Percentiles rank a stretch among this genome's conserved stretches.
Conservation (phyloP, 768 basidiomycete species). For the Rhodotorula diobovata region DNA sequence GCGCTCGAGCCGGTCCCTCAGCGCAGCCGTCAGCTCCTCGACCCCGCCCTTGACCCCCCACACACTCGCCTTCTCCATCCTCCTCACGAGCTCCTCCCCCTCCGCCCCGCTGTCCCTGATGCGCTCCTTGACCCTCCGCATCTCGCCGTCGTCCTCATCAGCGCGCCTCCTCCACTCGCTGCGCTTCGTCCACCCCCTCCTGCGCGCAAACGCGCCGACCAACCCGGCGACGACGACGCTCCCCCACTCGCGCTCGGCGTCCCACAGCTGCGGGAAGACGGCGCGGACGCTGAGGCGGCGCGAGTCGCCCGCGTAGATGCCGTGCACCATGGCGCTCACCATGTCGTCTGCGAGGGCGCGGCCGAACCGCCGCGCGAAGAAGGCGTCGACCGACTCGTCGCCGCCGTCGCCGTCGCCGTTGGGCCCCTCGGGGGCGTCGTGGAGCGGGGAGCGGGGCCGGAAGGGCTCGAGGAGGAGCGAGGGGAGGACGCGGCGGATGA, state of each 20-base stretch:
- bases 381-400: constrained; percentile 78
- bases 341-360: constrained; percentile 65
- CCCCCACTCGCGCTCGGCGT: constrained; percentile 63
- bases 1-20: constrained; percentile 54
- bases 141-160: constrained; percentile 23
- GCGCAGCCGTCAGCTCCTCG: constrained; percentile 58
- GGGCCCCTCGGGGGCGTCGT: too few species aligned
- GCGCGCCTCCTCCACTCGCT: constrained; percentile 27
- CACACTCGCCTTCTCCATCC: constrained; percentile 56
- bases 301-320: constrained; percentile 86
- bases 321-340: constrained; percentile 78
- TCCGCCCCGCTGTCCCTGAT: background rate
- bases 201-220: constrained; percentile 9
- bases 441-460: constrained; percentile 37
- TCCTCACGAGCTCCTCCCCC: constrained; percentile 17
- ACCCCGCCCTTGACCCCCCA: constrained; percentile 79
- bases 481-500: constrained; percentile 53
- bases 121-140: constrained; percentile 30
- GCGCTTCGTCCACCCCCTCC: constrained; percentile 18
- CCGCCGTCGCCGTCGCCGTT: constrained; percentile 23
- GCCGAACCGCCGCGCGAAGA: constrained; percentile 71
- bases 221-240: constrained; percentile 60
- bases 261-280: constrained; percentile 70
- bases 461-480: constrained; percentile 62
- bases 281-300: constrained; percentile 67